Conservation (phyloP, 306 rosid genomes). For the Quercus variabilis region DNA sequence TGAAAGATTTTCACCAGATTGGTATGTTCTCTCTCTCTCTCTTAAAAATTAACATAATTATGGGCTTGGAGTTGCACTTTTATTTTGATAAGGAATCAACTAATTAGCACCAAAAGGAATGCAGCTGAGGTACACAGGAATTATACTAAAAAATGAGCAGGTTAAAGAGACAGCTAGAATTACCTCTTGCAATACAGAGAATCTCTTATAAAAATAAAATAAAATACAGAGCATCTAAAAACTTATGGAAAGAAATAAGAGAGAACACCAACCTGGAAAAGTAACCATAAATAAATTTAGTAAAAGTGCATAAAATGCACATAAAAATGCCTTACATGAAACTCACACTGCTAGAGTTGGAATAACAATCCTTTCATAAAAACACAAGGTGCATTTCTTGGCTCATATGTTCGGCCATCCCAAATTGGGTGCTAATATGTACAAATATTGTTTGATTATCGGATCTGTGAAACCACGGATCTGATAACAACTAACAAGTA, state of each 20-base stretch:
- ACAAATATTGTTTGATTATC: not conserved
- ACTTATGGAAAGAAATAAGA: not conserved
- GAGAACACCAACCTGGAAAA: not conserved
- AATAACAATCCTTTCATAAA: no score
- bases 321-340: not conserved
- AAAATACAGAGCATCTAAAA: not conserved
- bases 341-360: not conserved
- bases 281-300: not conserved
- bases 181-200: not conserved
- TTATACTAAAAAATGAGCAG: not conserved
- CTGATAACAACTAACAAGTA: no score
- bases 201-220: no score
- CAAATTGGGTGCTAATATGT: not conserved
- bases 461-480: not conserved
- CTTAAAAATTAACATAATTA: not conserved
- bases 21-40: slow-evolving; percentile 40
- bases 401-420: not conserved
- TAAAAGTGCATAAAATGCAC: not conserved
- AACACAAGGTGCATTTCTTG: not conserved
- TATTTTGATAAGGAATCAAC: not conserved
- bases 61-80: not conserved
- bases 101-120: not conserved
- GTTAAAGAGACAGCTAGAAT: not conserved
- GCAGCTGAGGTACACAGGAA: not conserved
- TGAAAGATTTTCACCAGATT: slow-evolving; percentile 58